Evolutionary conservation across 352 stramenopile genomes (phyloP).

Genomic region (Phytophthora cactorum): DNA sequence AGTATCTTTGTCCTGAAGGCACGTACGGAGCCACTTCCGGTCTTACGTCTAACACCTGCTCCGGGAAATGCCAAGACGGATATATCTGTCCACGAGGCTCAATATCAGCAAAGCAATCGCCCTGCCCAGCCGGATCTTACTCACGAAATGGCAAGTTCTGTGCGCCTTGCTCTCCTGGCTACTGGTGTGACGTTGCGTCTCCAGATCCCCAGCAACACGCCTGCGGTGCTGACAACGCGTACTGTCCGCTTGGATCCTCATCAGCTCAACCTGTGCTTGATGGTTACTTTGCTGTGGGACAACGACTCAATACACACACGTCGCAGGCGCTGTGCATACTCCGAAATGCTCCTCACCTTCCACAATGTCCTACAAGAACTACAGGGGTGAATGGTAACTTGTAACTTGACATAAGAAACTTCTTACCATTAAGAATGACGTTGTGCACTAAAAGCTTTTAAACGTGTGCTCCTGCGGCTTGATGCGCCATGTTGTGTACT

Average conservation of each 20-base stretch:
- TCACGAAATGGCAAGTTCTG: constrained; percentile 63
- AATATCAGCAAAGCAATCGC: constrained; percentile 43
- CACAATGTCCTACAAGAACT: constrained; percentile 65
- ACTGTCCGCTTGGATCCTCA: constrained; percentile 64
- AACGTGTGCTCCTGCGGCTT: constrained; percentile 66
- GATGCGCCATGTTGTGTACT: constrained; percentile 86
- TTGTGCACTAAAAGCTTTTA: constrained; percentile 75
- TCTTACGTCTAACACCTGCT: constrained; percentile 49
- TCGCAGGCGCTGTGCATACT: constrained; percentile 45
- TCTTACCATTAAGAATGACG: too few relatives aligned
- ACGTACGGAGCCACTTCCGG: constrained; percentile 59
- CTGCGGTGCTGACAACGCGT: constrained; percentile 51
- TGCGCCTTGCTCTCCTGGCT: constrained; percentile 57
- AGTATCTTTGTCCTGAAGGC: constrained; percentile 56
- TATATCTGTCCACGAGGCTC: constrained; percentile 59
- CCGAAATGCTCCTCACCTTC: constrained; percentile 52
- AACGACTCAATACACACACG: constrained; percentile 47
- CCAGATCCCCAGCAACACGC: constrained; percentile 53
- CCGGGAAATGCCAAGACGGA: constrained; percentile 60
- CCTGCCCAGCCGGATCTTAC: constrained; percentile 66
- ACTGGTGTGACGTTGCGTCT: constrained; percentile 57
- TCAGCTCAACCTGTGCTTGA: constrained; percentile 30
- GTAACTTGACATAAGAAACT: too few relatives aligned
- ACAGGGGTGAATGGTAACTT: constrained; percentile 42
- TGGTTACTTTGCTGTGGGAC: constrained; percentile 52